phyloP scores from a whole-genome alignment of 139 green algal genomes.

The Chlorella sp. region DNA sequence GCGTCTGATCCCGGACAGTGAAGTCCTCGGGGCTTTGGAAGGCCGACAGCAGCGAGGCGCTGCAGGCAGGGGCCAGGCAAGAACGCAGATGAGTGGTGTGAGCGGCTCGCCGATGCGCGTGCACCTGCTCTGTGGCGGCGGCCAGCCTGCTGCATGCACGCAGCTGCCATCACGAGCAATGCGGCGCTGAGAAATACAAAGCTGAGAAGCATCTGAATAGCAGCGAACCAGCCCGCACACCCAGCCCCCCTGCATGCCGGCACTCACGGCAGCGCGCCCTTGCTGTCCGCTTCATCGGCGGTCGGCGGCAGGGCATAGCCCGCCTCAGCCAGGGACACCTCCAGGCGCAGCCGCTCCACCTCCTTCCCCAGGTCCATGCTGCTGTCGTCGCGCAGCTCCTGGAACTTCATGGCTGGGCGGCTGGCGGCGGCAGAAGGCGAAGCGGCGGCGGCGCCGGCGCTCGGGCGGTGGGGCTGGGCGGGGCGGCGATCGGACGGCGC shows the following conservation, averaged over 20 bases:
- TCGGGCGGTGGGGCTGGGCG: no score
- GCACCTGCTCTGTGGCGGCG: no score
- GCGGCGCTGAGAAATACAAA: no score
- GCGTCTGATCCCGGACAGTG: slow-evolving; percentile 9
- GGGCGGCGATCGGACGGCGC: background rate
- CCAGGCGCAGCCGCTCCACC: slow-evolving; percentile 39
- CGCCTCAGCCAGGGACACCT: slow-evolving; percentile 31
- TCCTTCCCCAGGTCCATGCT: slow-evolving; percentile 18
- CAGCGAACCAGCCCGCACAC: no score
- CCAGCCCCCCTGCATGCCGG: no score
- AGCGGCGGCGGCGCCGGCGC: no score
- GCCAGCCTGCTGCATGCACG: no score
- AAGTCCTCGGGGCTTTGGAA: slow-evolving; percentile 48
- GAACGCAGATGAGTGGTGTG: background rate
- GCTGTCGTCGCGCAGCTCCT: slow-evolving; percentile 20
- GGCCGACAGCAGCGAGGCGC: background rate
- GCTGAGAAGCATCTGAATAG: no score
- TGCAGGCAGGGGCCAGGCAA: background rate
- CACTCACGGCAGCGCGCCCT: no score
- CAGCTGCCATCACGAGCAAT: no score
- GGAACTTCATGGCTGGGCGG: slow-evolving; percentile 17
- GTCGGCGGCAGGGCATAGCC: background rate
- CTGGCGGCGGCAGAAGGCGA: background rate
- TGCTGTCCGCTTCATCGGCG: background rate
- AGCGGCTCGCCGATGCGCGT: background rate